Evolutionary conservation across 106 monocot species (phyloP), one percentile per base, ranked within the genome.

Genomic region (Apostasia shenzhenica): DNA sequence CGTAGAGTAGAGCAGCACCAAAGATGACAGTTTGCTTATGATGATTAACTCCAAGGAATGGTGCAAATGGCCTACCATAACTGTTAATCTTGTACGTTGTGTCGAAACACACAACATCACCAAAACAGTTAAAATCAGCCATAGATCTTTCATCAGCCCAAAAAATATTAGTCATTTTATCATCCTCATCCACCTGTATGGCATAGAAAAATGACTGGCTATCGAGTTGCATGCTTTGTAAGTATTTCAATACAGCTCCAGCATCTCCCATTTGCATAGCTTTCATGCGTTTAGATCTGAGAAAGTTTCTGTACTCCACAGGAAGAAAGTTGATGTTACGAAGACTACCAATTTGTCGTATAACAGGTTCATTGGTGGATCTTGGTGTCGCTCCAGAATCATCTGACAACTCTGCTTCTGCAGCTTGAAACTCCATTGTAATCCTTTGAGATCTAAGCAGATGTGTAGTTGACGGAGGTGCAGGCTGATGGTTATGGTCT

Each of bases 101-200:
- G 69, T 84, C 84, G 4, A 84, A 66, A 70, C 84, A 84, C 13
- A 84, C 57, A 51, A 80, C 84, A 73, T 84, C 84, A 68, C 84
- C 80, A 55, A 80, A 84, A 48, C 44, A 72, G 55, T 67, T 80
- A 64, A 72, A 84, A 69, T 84, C 84, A 5, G 54, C 43, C 64
- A 72, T 62, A 38, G 80, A 80, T 73, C 76, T 84, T 14, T 68
- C 45, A 76, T 84, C 84, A 1, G 84, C 76, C 84, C 84, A 84
- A 54, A 84, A 84, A 67, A 84, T 47, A 42, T 84, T 84, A 3
- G 84, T 80, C 50, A 84, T 46, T 66, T 80, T 84, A 54, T 84
- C 84, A 58, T 84, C 84, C 54, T 84, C 80, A 60, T 84, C 84
- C 14, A 84, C 65, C 59, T 80, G 84, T 40, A 84, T 70, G 39